Base-by-base conservation (phyloP, 2,329 filamentous ascomycete genomes). In the Aspergillus novofumigatus region DNA sequence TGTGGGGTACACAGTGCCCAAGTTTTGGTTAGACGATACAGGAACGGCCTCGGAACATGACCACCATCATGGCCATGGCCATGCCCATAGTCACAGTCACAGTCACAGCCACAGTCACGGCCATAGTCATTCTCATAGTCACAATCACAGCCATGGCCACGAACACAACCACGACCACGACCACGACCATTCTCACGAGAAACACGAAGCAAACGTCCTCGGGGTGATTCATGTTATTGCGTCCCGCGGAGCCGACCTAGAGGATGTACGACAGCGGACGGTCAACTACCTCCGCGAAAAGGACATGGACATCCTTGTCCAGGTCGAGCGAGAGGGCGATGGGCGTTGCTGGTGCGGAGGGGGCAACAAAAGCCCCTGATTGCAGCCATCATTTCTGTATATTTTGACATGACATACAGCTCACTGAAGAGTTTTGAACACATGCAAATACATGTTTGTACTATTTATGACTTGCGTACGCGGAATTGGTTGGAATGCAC, bases 221-320 rank as follows among this genome's bases (percentile, higher is more conserved):
- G 93, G 93, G 2, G 88, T 94, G 1, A 92, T 97, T 59, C 93
- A 97, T 69, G 83, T 97, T 42, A 86, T 91, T 58, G 91, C 91
- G 0, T 85, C 86, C 0, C 83, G 85, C 25, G 84, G 82, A 2
- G 86, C 88, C 2, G 86, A 92, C 65, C 71, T 92, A 55, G 91
- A 96, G 65, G 92, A 97, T 60, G 91, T 97, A 5, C 82, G 90
- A 52, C 85, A 90, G 58, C 82, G 92, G n/a, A 88, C 92, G 0
- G 80, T 82, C 48, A 81, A 84, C 47, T 94, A 92, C 64, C 78
- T 96, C 23, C 76, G 81, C 7, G 83, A 84, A 52, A 83, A 89
- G 62, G 84, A 86, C 45, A 88, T 97, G 75, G 87, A 96, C 67
- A 85, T 92, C 11, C 86, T 95, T 26, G 83, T 97, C 4, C 93